Evolutionary conservation across 2,329 filamentous ascomycete genomes (phyloP), one percentile per base, ranked within the genome.

Genomic region (Chrysoporthe puriensis): DNA sequence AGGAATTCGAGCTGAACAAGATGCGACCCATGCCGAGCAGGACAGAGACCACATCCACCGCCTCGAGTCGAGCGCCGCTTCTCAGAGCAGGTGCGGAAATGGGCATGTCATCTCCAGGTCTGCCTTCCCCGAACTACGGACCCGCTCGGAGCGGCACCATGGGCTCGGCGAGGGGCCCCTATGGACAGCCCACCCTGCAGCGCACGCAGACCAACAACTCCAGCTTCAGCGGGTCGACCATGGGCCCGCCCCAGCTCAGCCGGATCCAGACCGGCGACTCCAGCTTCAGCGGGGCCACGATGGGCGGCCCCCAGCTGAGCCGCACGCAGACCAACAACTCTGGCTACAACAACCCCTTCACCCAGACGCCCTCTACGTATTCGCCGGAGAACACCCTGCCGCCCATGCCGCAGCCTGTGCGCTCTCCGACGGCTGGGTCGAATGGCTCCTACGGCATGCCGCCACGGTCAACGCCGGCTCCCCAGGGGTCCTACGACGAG

Each of bases 1-100:
- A 58, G 21, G 79, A 76, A 72, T 82, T 83, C 65, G 87, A 86
- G 77, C 83, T 86, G 70, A 84, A 78, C 72, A 85, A 84, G 72
- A 84, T 83, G 77, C 84, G 79, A 64, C 85, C 82, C 50, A 71
- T 79, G 69, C 81, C 79, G 73, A 74, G 82, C 57, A 68, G 77
- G 26, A 72, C 75, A 18, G 69, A 70, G n/a, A 78, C 75, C 54
- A 72, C 73, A 64, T 72, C 74, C 3, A 67, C 71, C 6, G 57
- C 66, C 3, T 78, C 77, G 0, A 66, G 74, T n/a, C 73, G 73
- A 9, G 72, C 74, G 2, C 73, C 76, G 3, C 74, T 79, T 1
- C 66, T 79, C 8, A 67, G 66, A 18, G 70, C 72, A 8, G 77
- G 77, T 5, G 77, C 78, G 14, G 76, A 75, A 9, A 74, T 75